Evolutionary conservation across 2,329 filamentous ascomycete species (phyloP), one percentile per base, ranked within the genome.

Genomic region (Verticillium nonalfalfae): DNA sequence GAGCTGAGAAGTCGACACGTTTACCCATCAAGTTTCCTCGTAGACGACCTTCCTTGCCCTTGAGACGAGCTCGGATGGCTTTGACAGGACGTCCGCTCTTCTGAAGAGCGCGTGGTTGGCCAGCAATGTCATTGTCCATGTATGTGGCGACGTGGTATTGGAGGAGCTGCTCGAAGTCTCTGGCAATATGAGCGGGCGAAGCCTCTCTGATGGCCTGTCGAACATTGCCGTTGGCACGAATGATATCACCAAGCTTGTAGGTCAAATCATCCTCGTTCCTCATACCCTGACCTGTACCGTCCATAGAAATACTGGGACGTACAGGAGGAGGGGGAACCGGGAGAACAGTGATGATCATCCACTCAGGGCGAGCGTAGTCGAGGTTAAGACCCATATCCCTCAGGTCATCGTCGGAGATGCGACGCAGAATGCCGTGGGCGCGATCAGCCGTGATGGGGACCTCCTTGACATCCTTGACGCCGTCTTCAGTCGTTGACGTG

Each of bases 21-120:
- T 99, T 99, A 66, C 95, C 95, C 96, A 99, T 99, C 82, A 99
- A 81, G 77, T 99, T 99, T 73, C 96, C 95, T 79, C 95, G 90
- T 31, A 99, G 86, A 82, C 95, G 93, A 68, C 95, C 95, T 74
- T 99, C 95, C 79, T 99, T 99, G 65, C 96, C 96, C 87, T 99
- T 99, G 74, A 99, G 83, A 77, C 95, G 93, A 64, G 93, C 93
- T 69, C 96, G 91, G 67, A 99, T 96, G 15, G 95, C 93, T 80
- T 99, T 99, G 68, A 99, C 90, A 1, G 96, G 93, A 71, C 96
- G 88, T 57, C 96, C 96, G 61, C 93, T 97, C 81, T 99, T 99
- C 72, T 99, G 96, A 71, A 98, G 82, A 2, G 95, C 94, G 69
- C 95, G 93, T 2, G 95, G 95, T 69, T 96, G 89, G 58, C 94